These are phyloP conservation scores for Schizophyllum commune DNA, from an alignment of 1,284 basidiomycete genomes.

Conservation along the genomic window DNA sequence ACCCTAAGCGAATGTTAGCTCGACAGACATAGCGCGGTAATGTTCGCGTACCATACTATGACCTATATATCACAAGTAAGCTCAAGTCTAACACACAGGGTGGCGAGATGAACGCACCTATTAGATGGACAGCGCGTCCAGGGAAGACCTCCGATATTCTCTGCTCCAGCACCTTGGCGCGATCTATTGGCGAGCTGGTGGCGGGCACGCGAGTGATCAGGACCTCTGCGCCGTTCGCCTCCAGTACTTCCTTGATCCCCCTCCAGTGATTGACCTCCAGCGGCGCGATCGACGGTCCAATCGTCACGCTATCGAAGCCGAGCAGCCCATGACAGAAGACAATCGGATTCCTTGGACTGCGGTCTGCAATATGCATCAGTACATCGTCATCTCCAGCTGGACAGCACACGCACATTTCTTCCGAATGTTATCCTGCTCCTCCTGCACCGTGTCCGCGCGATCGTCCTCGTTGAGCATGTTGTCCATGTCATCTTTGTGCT, in stretches of 20 bases:
- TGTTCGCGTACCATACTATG: slow-evolving; percentile 74
- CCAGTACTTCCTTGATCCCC: slow-evolving; percentile 86
- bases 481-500: slow-evolving; percentile 41
- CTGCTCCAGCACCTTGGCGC: slow-evolving; percentile 81
- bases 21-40: background rate
- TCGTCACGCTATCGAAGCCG: background rate
- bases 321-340: slow-evolving; percentile 82
- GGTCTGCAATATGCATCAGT: slow-evolving; percentile 36
- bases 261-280: slow-evolving; percentile 91
- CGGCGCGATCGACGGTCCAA: slow-evolving; percentile 62
- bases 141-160: slow-evolving; percentile 75
- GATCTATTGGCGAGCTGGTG: slow-evolving; percentile 77
- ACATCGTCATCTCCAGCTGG: slow-evolving; percentile 1
- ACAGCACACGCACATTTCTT: slow-evolving; percentile 56
- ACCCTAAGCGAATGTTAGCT: slow-evolving; percentile 43
- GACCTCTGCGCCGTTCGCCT: slow-evolving; percentile 84
- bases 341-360: slow-evolving; percentile 72
- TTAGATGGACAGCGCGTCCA: slow-evolving; percentile 79
- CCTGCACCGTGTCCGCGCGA: slow-evolving; percentile 40
- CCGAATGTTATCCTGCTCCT: slow-evolving; percentile 47
- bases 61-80: slow-evolving; percentile 27
- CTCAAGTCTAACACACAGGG: slow-evolving; percentile 1
- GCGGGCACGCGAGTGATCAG: slow-evolving; percentile 90
- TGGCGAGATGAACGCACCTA: slow-evolving; percentile 37
- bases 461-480: slow-evolving; percentile 51